Evolutionary conservation across 2,329 filamentous ascomycete genomes (phyloP).

Genomic region (Dactylellina drechsleri): DNA sequence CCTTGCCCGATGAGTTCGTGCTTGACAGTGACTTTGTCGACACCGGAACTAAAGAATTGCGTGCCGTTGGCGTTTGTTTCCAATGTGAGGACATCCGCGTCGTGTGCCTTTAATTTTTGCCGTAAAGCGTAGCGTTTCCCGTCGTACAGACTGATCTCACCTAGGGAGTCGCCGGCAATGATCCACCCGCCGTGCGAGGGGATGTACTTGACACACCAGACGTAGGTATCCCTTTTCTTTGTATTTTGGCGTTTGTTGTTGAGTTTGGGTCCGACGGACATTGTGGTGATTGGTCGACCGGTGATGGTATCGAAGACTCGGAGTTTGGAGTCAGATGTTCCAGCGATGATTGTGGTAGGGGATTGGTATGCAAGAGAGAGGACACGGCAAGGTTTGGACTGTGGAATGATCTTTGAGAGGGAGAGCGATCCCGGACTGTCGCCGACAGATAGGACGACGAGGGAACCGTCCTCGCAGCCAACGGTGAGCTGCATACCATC

Average conservation of each 20-base stretch:
- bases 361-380: slow-evolving; percentile 92
- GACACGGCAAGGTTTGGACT: slow-evolving; percentile 64
- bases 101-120: slow-evolving; percentile 86
- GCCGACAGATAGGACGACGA: slow-evolving; percentile 86
- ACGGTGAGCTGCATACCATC: slow-evolving; percentile 70
- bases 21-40: slow-evolving; percentile 86
- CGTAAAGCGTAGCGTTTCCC: slow-evolving; percentile 88
- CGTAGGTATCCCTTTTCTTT: slow-evolving; percentile 77
- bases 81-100: slow-evolving; percentile 90
- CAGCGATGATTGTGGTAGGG: slow-evolving; percentile 81
- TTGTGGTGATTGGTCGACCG: slow-evolving; percentile 78
- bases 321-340: slow-evolving; percentile 96
- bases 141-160: slow-evolving; percentile 92
- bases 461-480: slow-evolving; percentile 89
- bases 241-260: slow-evolving; percentile 62
- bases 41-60: slow-evolving; percentile 86
- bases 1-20: slow-evolving; percentile 75
- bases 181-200: slow-evolving; percentile 74
- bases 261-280: slow-evolving; percentile 85
- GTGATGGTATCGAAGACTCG: slow-evolving; percentile 86
- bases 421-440: slow-evolving; percentile 66
- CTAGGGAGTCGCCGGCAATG: slow-evolving; percentile 92
- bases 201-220: slow-evolving; percentile 88
- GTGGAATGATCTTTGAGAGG: slow-evolving; percentile 44
- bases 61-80: slow-evolving; percentile 80